Base-by-base conservation (phyloP, 176 grass and related monocot species). In the Oryza officinalis region DNA sequence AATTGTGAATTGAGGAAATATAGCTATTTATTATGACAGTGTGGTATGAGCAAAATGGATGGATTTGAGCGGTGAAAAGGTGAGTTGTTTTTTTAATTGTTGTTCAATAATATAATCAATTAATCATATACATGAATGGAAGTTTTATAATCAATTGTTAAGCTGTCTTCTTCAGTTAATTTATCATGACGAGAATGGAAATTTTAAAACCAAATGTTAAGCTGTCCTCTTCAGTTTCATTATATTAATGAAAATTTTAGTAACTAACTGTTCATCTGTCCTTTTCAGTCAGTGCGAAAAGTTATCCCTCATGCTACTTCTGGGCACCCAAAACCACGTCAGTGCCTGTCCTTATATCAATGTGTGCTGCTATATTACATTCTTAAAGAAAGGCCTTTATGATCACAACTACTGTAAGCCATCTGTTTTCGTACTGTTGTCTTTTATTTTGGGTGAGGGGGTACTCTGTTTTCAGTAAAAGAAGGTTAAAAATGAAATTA, bases 201-300 rank as follows among this genome's bases (percentile, higher is more conserved):
- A 35, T 63, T 88, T 35, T 37, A 66, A 78, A 73, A 59, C 7
- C 41, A 30, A 86, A 59, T 90, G 74, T 30, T 90, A 2, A 3
- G 67, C 67, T 47, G 88, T 86, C 83, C 67, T 69, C 61, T 75
- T 80, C 75, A 65, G 28, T 50, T 86, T 75, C 66, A 40, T 71
- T 81, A 41, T 17, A 40, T 60, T 59, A 71, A 59, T 40, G 47
- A 40, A 71, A 71, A n/a, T 57, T 74, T 86, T 28, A 59, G 18
- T 75, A 67, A 41, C 22, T 18, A 67, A 81, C 63, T 81, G 70
- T 25, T 86, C 13, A 6, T 63, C 45, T 68, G 45, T 86, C 85
- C 45, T 69, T 28, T 64, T 71, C 54, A 64, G 35, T 74, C 37
- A 69, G 35, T 44, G 44, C 3, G 20, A 86, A 73, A 40, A 74